Evolutionary conservation across 1,139 yeast species (phyloP).

Genomic region (Zygoascus sp.): DNA sequence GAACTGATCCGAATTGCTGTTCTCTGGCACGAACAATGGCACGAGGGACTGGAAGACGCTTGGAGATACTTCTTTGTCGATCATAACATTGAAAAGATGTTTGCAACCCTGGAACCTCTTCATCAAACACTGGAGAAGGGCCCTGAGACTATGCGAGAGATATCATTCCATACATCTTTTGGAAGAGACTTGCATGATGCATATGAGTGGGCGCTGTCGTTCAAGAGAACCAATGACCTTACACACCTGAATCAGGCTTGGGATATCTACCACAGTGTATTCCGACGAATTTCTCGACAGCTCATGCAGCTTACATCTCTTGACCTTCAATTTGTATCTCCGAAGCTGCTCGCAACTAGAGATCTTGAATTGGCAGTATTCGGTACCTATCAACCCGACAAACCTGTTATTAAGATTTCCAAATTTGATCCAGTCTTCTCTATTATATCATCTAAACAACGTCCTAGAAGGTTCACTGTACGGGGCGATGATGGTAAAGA

Average conservation of each 20-base stretch:
- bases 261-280: slow-evolving; percentile 93
- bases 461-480: slow-evolving; percentile 80
- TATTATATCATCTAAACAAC: slow-evolving; percentile 92
- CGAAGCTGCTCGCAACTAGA: slow-evolving; percentile 71
- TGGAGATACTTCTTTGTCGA: slow-evolving; percentile 92
- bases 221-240: slow-evolving; percentile 76
- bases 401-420: slow-evolving; percentile 66
- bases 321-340: slow-evolving; percentile 86
- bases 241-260: slow-evolving; percentile 94
- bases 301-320: slow-evolving; percentile 80
- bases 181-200: slow-evolving; percentile 94
- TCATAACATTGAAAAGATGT: slow-evolving; percentile 92
- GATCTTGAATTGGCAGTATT: slow-evolving; percentile 89
- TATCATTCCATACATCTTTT: slow-evolving; percentile 87
- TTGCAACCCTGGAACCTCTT: slow-evolving; percentile 81
- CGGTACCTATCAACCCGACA: slow-evolving; percentile 86
- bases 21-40: slow-evolving; percentile 97
- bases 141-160: slow-evolving; percentile 89
- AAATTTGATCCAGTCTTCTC: slow-evolving; percentile 77
- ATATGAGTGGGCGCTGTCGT: slow-evolving; percentile 86
- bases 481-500: slow-evolving; percentile 90
- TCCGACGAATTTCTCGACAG: slow-evolving; percentile 85
- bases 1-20: slow-evolving; percentile 94
- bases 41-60: slow-evolving; percentile 96
- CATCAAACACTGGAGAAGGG: slow-evolving; percentile 80